Evolutionary conservation across 441 rosid genomes (phyloP).

Genomic region (Mallotus repandus): DNA sequence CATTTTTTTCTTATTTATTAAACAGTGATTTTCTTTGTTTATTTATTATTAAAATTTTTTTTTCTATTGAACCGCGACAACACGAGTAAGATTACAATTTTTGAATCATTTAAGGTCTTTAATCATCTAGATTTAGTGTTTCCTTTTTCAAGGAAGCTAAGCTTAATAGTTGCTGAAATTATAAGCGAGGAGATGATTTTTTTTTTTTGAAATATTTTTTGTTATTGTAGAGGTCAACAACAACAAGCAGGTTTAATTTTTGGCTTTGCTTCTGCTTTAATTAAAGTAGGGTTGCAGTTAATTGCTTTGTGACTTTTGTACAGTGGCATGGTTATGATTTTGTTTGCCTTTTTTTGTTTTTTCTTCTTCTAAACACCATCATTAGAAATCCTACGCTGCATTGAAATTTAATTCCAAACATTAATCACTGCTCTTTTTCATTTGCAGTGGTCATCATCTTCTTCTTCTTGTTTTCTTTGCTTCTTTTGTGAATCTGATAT

Average conservation of each 20-base stretch:
- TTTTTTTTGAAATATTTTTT: neutral
- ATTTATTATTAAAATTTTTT: too few species aligned
- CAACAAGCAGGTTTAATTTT: slow-evolving; percentile 12
- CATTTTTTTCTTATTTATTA: too few species aligned
- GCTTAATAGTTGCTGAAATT: too few species aligned
- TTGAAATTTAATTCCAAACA: too few species aligned
- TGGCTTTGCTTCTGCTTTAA: slow-evolving; percentile 38
- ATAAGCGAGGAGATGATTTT: too few species aligned
- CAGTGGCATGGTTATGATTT: slow-evolving; percentile 47
- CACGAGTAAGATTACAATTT: too few species aligned
- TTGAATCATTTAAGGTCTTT: too few species aligned
- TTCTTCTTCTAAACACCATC: neutral
- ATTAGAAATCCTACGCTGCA: neutral
- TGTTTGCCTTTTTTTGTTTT: slow-evolving; percentile 29
- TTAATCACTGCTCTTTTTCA: slow-evolving; percentile 20
- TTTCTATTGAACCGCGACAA: too few species aligned
- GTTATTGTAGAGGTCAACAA: slow-evolving; percentile 30
- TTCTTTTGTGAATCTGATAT: too few species aligned
- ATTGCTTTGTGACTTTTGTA: slow-evolving; percentile 37
- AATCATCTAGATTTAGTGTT: too few species aligned
- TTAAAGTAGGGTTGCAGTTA: slow-evolving; percentile 30
- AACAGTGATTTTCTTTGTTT: neutral
- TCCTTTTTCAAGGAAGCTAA: too few species aligned
- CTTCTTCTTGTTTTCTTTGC: too few species aligned
- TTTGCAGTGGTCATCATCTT: neutral